A percentile compares a stretch with the other conserved stretches of the same genome.
These are phyloP conservation scores for Claviceps sp. DNA, from an alignment of 2,329 filamentous ascomycete genomes.

Conservation along the genomic window DNA sequence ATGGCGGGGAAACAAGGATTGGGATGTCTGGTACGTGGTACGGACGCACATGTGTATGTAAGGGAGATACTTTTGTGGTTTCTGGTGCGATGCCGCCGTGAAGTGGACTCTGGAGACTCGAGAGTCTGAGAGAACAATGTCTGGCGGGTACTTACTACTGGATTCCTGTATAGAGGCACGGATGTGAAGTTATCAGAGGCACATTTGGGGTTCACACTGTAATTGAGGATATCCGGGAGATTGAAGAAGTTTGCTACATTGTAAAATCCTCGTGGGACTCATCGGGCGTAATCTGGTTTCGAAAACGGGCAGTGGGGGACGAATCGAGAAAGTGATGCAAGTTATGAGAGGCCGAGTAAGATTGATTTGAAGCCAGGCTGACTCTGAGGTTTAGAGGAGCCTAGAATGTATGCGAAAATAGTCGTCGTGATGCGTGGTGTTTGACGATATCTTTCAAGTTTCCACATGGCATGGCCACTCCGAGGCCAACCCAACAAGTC, in stretches of 20 bases:
- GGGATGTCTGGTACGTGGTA: not conserved
- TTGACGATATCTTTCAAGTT: too few species aligned
- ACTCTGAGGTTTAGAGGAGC: too few species aligned
- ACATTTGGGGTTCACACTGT: not conserved
- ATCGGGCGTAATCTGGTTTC: not conserved
- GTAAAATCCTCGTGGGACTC: not conserved
- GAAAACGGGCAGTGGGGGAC: too few species aligned
- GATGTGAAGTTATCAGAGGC: not conserved
- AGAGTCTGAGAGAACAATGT: not conserved
- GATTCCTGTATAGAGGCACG: not conserved
- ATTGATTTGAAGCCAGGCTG: too few species aligned
- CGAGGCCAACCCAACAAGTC: too few species aligned
- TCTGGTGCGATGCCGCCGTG: not conserved
- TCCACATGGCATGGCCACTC: too few species aligned
- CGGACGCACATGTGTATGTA: not conserved
- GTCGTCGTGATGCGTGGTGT: too few species aligned
- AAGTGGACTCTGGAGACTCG: not conserved
- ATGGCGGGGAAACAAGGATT: not conserved
- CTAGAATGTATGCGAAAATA: too few species aligned
- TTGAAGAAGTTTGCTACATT: not conserved
- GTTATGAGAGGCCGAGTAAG: too few species aligned
- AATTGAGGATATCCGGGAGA: not conserved
- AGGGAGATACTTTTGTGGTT: not conserved
- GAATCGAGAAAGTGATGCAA: too few species aligned
- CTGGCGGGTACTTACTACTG: not conserved